These are phyloP conservation scores for Apiotrichum laibachii DNA, from an alignment of 1,284 basidiomycete genomes.

Conservation along the genomic window DNA sequence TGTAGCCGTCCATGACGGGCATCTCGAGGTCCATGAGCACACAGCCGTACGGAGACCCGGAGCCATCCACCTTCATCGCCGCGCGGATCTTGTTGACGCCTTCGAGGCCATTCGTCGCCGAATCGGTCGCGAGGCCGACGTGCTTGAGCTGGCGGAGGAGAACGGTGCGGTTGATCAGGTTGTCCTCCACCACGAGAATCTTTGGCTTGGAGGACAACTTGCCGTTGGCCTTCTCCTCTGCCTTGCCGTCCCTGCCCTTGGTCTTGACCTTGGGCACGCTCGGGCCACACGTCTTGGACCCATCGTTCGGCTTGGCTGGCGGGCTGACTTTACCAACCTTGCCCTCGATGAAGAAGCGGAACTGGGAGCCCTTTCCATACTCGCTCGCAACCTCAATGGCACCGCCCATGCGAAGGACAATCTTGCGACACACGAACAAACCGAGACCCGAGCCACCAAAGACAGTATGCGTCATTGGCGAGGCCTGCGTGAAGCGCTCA, in stretches of 20 bases:
- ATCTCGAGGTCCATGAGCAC: constrained; percentile 51
- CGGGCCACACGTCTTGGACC: too few relatives aligned
- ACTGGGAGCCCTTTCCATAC: constrained; percentile 48
- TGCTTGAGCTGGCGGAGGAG: constrained; percentile 44
- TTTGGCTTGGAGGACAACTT: constrained; percentile 1
- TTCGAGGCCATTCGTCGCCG: constrained; percentile 50
- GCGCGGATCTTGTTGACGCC: constrained; percentile 46
- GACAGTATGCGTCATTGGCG: constrained; percentile 27
- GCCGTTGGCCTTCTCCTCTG: too few relatives aligned
- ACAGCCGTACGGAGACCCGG: constrained; percentile 30
- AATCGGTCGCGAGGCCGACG: constrained; percentile 32
- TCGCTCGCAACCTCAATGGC: constrained; percentile 29
- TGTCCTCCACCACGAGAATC: constrained; percentile 40
- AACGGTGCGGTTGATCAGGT: constrained; percentile 50
- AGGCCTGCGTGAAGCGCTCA: constrained; percentile 32
- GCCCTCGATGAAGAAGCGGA: constrained; percentile 37
- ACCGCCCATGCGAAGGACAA: constrained; percentile 33
- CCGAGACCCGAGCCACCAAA: constrained; percentile 38
- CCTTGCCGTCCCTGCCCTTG: too few relatives aligned
- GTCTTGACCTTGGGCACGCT: too few relatives aligned
- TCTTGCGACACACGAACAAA: constrained; percentile 31
- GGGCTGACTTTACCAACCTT: too few relatives aligned
- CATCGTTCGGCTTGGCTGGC: too few relatives aligned
- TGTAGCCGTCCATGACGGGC: constrained; percentile 31
- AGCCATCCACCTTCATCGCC: constrained; percentile 9